Base-by-base conservation (phyloP, 192 early-diverging fungal species). In the Backusella tuberculispora region DNA sequence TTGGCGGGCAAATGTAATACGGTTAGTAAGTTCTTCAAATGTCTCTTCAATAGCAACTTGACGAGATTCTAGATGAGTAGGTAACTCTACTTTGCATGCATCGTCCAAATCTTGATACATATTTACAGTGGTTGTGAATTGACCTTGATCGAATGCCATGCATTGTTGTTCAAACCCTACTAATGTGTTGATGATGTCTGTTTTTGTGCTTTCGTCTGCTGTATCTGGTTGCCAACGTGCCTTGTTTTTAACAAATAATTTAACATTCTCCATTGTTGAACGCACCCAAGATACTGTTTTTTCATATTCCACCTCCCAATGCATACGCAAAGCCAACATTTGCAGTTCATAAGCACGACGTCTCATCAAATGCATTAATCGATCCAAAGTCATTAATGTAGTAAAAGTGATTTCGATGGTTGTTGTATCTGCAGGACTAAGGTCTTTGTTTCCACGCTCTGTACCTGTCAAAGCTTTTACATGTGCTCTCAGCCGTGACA, bases 331-430 rank as follows among this genome's bases (percentile, higher is more conserved):
- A 6, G 77, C 64, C 15, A 85, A 68, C 10, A 83, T 44, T 37
- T 70, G 72, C 8, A 85, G 43, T 38, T 81, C 80, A 44, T 85
- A 76, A 13, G 77, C 42, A 43, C 72, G 69, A 29, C 72, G 21
- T 70, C 73, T 67, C 53, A 85, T 48, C 37, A 77, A 47, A 34
- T 77, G 56, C 69, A 81, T 75, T 44, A 85, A 44, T 41, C 72
- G 66, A 60, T 85, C 84, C 12, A 85, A 63, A 21, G 77, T 78
- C 53, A 46, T 81, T 21, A 85, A 53, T 5, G 84, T 85, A 21
- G 77, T 76, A 7, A 85, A 76, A 1, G 82, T 85, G 12, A 83
- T 83, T 50, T 81, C 79, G 42, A 85, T 85, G 0, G 84, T 85
- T 15, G 80, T 83, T 6, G 84, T 83, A 34, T 85, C 84, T 15